phyloP scores from a whole-genome alignment of 1,284 basidiomycete genomes.

The Microbotryum saponariae region DNA sequence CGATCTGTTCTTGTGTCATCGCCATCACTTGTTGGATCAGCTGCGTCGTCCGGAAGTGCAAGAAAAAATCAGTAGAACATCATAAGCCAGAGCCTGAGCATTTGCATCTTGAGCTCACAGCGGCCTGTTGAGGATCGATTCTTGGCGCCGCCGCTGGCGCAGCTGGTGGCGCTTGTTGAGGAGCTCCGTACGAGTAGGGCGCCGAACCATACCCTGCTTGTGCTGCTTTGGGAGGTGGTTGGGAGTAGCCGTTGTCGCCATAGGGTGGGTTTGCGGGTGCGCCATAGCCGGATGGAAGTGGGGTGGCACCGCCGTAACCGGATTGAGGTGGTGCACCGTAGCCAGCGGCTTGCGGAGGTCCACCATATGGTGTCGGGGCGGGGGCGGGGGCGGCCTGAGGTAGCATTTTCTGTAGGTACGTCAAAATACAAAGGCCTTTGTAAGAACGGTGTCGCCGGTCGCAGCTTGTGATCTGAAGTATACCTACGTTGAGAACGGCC shows the following conservation, averaged over 20 bases:
- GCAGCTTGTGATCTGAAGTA: not conserved
- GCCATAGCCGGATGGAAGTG: constrained; percentile 6
- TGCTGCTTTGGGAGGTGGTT: constrained; percentile 23
- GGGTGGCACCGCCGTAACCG: constrained; percentile 11
- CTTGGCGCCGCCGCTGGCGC: constrained; percentile 33
- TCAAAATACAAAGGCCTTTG: not conserved
- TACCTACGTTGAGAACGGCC: constrained; percentile 59
- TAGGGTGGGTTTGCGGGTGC: not conserved
- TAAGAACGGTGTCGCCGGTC: not conserved
- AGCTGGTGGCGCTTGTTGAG: constrained; percentile 7
- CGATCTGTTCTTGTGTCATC: constrained; percentile 80
- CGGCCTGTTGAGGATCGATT: constrained; percentile 36
- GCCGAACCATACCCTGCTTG: constrained; percentile 14
- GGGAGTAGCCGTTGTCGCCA: not conserved
- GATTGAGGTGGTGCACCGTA: constrained; percentile 13
- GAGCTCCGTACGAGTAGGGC: not conserved
- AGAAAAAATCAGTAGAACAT: not conserved
- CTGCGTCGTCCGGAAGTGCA: constrained; percentile 8
- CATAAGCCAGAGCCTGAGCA: not conserved
- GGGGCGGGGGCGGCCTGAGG: constrained; percentile 33
- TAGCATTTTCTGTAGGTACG: constrained; percentile 52
- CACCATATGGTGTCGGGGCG: constrained; percentile 4
- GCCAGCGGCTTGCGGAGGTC: not conserved
- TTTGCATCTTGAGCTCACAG: constrained; percentile 33
- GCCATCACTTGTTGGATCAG: constrained; percentile 61